Evolutionary conservation across 2,329 filamentous ascomycete species (phyloP).

Genomic region (Amphichorda felina): DNA sequence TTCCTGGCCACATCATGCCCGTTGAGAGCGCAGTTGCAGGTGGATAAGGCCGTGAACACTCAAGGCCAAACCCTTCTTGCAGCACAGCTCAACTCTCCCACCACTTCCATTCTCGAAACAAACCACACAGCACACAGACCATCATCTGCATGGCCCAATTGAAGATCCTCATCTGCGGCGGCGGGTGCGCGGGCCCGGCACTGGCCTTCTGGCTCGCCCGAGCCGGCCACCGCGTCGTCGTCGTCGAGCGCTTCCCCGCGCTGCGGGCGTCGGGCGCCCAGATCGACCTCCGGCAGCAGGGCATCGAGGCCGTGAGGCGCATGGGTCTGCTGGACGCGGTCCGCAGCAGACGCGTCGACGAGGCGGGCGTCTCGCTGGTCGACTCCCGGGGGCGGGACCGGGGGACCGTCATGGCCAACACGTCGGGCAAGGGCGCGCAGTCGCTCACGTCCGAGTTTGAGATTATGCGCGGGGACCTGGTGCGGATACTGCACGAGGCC

Average conservation of each 20-base stretch:
- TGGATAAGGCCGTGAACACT: too few relatives aligned
- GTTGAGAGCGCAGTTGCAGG: too few relatives aligned
- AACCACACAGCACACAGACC: too few relatives aligned
- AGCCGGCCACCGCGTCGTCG: slow-evolving; percentile 20
- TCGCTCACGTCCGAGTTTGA: slow-evolving; percentile 40
- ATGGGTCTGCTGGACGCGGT: slow-evolving; percentile 24
- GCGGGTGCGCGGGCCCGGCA: slow-evolving; percentile 24
- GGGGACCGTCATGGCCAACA: slow-evolving; percentile 26
- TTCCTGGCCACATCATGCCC: too few relatives aligned
- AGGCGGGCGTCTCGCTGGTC: slow-evolving; percentile 34
- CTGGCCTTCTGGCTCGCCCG: slow-evolving; percentile 24
- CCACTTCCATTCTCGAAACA: too few relatives aligned
- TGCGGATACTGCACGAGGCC: slow-evolving; percentile 31
- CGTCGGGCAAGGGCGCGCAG: slow-evolving; percentile 26
- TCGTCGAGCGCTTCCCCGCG: slow-evolving; percentile 22
- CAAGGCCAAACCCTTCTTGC: background rate
- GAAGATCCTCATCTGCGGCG: slow-evolving; percentile 32
- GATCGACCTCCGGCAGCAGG: slow-evolving; percentile 28
- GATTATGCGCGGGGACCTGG: slow-evolving; percentile 45
- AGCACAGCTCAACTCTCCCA: too few relatives aligned
- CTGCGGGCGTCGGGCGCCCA: slow-evolving; percentile 26
- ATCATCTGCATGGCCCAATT: slow-evolving; percentile 19
- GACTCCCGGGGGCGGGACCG: slow-evolving; percentile 22
- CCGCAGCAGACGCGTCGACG: slow-evolving; percentile 25
- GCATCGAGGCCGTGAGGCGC: slow-evolving; percentile 19